These are phyloP conservation scores for Vinca major DNA, from an alignment of 305 asterid genomes.

Conservation along the genomic window DNA sequence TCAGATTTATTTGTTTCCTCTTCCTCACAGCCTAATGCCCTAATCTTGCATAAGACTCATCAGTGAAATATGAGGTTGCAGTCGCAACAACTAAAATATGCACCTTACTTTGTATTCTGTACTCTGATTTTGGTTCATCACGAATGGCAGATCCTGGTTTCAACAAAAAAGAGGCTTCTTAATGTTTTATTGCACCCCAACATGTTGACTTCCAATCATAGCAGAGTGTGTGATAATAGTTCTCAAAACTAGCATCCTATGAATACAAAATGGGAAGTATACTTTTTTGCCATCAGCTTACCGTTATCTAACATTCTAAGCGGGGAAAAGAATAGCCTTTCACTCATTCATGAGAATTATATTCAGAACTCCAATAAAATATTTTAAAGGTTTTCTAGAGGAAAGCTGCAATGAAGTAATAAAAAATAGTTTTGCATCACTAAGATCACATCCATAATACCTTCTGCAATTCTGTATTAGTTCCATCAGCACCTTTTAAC, in stretches of 20 bases:
- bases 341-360: background rate
- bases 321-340: background rate
- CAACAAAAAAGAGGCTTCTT: too few relatives aligned
- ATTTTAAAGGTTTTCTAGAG: background rate
- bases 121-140: too few relatives aligned
- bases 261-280: background rate
- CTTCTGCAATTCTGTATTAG: conserved; percentile 40
- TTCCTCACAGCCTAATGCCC: background rate
- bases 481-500: conserved; percentile 43
- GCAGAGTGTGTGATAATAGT: background rate
- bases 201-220: background rate
- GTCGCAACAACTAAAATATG: background rate
- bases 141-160: too few relatives aligned
- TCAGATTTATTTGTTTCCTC: background rate
- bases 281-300: background rate
- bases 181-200: background rate
- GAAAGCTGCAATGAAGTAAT: background rate
- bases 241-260: background rate
- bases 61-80: background rate
- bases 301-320: background rate
- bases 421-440: background rate
- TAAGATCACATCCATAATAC: conserved; percentile 23
- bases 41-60: background rate
- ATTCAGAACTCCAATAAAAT: background rate
- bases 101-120: background rate